Conservation (phyloP, 306 rosid species). For the Calophaca sinica region DNA sequence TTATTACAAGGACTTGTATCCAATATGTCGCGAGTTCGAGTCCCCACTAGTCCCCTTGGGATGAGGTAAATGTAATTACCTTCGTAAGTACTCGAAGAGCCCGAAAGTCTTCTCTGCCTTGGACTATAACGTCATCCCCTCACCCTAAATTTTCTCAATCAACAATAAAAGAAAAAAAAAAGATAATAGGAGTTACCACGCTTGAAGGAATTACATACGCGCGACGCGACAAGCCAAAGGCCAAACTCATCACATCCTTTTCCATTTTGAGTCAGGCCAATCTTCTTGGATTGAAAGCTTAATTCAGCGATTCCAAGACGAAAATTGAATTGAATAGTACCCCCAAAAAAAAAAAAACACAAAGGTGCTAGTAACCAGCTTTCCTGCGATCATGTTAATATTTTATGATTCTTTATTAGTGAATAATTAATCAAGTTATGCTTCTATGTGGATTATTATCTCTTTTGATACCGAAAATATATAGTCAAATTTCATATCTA, state of each 20-base stretch:
- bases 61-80: too few species aligned
- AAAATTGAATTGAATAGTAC: not conserved
- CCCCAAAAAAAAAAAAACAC: not conserved
- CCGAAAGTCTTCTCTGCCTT: too few species aligned
- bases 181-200: too few species aligned
- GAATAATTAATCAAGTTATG: not conserved
- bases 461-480: not conserved
- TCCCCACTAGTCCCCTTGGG: too few species aligned
- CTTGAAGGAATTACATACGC: too few species aligned
- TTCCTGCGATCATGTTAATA: not conserved
- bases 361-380: not conserved
- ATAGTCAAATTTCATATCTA: not conserved
- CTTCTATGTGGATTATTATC: not conserved
- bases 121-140: too few species aligned
- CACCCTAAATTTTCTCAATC: too few species aligned
- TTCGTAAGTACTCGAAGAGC: too few species aligned
- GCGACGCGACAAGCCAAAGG: too few species aligned
- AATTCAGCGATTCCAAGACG: not conserved
- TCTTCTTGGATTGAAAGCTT: constrained; percentile 30
- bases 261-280: constrained; percentile 29
- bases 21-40: too few species aligned
- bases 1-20: too few species aligned
- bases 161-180: too few species aligned
- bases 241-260: not conserved
- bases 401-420: constrained; percentile 3